Base-by-base conservation (phyloP, 129 eudicot species). In the Cynara cardunculus region DNA sequence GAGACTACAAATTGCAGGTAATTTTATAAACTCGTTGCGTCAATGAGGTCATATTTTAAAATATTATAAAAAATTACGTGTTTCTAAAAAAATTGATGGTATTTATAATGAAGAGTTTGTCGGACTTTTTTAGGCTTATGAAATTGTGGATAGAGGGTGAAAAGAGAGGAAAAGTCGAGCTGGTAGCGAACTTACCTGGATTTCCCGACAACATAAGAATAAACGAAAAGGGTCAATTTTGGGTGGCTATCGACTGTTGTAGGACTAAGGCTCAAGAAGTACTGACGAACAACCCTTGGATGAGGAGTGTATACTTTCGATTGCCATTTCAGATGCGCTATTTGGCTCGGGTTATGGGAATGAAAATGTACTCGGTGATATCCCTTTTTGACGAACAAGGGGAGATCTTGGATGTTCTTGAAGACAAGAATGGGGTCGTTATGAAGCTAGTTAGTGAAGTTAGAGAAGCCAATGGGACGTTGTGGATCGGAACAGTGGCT, bases 401-500 rank as follows among this genome's bases (percentile, higher is more conserved):
- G n/a, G 74, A 91, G 67, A 77, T 92, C 6, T 59, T 96, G 83
- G 94, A 96, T 80, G 99, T 93, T 78, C 94, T 96, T 62, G 97
- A 96, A 37, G 99, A 96, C 81, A 87, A 76, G 70, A 81, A 91
- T 22, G 99, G 99, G n/a, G 89, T 77, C 0, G 98, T 93, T 8
- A 91, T 96, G 98, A 87, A 92, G 83, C 73, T 96, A 16, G 96
- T 91, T 26, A 96, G 99, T 87, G 99, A 96, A 85, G 99, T 96
- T 18, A 87, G 89, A 68, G 95, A 96, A 80, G 87, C 71, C 27
- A 86, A 96, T 46, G 99, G 99, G 37, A 93, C 85, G 79, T 81
- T 96, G 76, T 96, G 99, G 99, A 89, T 96, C 56, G 99, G 99
- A 21, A 96, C 99, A 13, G 99, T 96, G 85, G 99, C 98, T 80